Evolutionary conservation across 2,329 filamentous ascomycete species (phyloP), one percentile per base, ranked within the genome.

Genomic region (Phialemonium atrogriseum): DNA sequence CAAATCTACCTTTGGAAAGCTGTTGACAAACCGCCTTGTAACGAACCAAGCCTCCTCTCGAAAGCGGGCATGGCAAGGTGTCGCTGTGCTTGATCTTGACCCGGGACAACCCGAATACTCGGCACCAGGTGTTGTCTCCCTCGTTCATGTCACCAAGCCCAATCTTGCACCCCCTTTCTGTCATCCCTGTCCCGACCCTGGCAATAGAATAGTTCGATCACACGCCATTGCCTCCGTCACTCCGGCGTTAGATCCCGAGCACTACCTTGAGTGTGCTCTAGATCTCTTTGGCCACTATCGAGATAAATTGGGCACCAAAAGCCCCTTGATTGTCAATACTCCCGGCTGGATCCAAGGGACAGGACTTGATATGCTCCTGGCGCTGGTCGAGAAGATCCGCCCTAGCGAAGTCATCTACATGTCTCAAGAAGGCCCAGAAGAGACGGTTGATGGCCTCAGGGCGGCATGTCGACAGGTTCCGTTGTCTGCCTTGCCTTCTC

Each of bases 51-150:
- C 27, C 3, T 39, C 33, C 37, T 38, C 34, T 38, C 44, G 43
- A 46, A 44, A 43, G 43, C 22, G 47, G 13, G 34, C 41, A n/a
- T 44, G 50, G 42, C 36, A 46, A 2, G 38, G 55, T 30, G 60
- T 80, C 16, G 68, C 65, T 33, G 60, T 81, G n/a, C 64, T 91
- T 6, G 84, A 91, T 44, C 63, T 89, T 8, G 84, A 91, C 48
- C 80, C 82, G 1, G 80, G 78, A 0, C 83, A 87, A 46, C 81
- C 84, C 3, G 84, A 88, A 48, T 87, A 81, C 49, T 73, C 72
- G 0, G 68, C 78, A 2, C 72, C 78, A 1, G 83, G 84, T 1
- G 76, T 80, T 10, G 48, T 89, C 13, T 83, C 82, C 2, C 69
- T 89, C 4, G 60, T 79, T 10, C 64, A 72, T 17, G 55, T 87